phyloP scores from a whole-genome alignment of 179 eudicot genomes.

The Spergularia azorica region DNA sequence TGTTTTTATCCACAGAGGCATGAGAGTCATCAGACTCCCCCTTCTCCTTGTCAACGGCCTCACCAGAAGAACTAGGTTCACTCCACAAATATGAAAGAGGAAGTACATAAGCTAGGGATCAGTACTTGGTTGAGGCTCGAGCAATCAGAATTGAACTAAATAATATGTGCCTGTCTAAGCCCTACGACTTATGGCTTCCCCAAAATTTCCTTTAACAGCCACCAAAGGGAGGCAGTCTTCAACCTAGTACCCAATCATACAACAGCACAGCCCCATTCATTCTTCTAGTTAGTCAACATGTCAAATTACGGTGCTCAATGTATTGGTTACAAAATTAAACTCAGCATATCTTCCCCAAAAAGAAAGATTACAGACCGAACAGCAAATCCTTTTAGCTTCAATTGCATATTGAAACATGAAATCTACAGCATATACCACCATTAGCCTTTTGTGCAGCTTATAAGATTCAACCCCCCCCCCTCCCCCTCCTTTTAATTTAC shows the following conservation, averaged over 20 bases:
- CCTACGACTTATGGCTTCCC: neutral
- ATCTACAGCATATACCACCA: too few relatives aligned
- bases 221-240: constrained; percentile 5
- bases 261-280: neutral
- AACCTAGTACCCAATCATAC: neutral
- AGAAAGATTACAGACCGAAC: too few relatives aligned
- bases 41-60: constrained; percentile 44
- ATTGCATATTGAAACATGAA: too few relatives aligned
- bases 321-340: neutral
- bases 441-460: too few relatives aligned
- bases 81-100: constrained; percentile 31
- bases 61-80: constrained; percentile 43
- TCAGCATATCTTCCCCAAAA: neutral
- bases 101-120: neutral
- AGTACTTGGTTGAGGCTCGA: neutral
- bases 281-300: neutral
- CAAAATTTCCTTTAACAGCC: neutral
- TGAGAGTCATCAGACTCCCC: constrained; percentile 42
- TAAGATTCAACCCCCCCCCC: too few relatives aligned
- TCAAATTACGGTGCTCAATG: neutral
- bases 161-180: neutral
- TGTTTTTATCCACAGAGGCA: constrained; percentile 39
- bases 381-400: too few relatives aligned
- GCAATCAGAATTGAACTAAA: neutral
- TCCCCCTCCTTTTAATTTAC: too few relatives aligned